phyloP scores from a whole-genome alignment of 2,329 filamentous ascomycete species.

The Cladophialophora yegresii region DNA sequence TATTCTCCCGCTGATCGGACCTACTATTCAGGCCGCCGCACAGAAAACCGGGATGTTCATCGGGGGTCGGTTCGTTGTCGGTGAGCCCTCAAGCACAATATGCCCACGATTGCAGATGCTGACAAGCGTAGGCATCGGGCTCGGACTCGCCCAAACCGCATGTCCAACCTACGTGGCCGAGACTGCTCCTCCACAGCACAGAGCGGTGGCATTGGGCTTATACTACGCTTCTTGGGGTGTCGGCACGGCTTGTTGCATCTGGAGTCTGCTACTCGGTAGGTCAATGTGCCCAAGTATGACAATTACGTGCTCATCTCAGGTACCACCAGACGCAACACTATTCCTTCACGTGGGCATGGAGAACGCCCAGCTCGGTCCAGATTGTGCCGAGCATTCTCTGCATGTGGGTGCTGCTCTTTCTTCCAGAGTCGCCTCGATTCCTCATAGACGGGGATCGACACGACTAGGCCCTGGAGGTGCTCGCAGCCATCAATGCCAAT shows the following conservation, averaged over 20 bases:
- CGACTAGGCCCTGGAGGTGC: conserved; percentile 47
- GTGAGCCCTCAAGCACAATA: conserved; percentile 2
- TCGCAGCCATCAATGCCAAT: conserved; percentile 51
- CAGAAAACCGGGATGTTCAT: conserved; percentile 59
- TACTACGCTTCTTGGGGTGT: conserved; percentile 29
- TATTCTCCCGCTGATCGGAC: conserved; percentile 59
- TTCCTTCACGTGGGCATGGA: conserved; percentile 51
- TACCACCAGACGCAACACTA: conserved; percentile 24
- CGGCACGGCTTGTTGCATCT: conserved; percentile 26
- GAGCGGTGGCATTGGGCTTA: conserved; percentile 25
- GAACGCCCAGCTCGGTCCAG: conserved; percentile 58
- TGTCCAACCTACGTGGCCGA: conserved; percentile 29
- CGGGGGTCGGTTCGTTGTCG: conserved; percentile 61
- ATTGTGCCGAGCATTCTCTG: conserved; percentile 51
- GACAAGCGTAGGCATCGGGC: conserved; percentile 49
- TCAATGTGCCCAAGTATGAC: no score
- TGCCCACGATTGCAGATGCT: not conserved
- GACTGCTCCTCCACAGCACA: conserved; percentile 22
- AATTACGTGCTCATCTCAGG: not conserved
- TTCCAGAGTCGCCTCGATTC: conserved; percentile 64
- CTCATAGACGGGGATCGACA: conserved; percentile 50
- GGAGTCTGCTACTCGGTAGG: conserved; percentile 30
- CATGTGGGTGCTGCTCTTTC: conserved; percentile 51
- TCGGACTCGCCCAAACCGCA: conserved; percentile 60
- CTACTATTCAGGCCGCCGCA: conserved; percentile 60